Evolutionary conservation across 139 green algal genomes (phyloP), one percentile per base, ranked within the genome.

Genomic region (Picochlorum sp.): DNA sequence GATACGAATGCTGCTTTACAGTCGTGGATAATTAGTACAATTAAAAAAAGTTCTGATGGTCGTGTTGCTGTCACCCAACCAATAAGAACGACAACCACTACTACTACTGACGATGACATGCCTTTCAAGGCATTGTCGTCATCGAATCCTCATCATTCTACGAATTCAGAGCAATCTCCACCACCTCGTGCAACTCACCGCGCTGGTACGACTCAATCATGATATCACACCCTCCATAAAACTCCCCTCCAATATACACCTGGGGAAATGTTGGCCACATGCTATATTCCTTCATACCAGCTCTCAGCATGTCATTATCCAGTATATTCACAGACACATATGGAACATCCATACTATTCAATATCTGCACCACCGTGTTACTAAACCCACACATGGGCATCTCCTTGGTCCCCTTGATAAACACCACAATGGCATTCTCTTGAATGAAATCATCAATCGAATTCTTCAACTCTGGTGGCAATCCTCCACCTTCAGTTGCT

Each of bases 171-270:
- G 77, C 67, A 4, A 72, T 60, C 77, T 95, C 88, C 24, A 96
- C 49, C 4, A 73, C 70, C 70, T 95, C 89, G 26, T 67, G 45
- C 38, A 96, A 73, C 58, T 89, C 77, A 4, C 89, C 89, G 54
- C 69, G 82, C 61, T 90, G 75, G 66, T 85, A 92, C 1, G 78
- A 61, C 82, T 72, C 83, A 26, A 97, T 87, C 78, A 97, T 86
- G 74, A 99, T 99, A 78, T 99, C 94, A 45, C 87, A 96, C 6
- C 94, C 94, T 11, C 94, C 94, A 66, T 86, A 89, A 60, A 99
- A 95, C 74, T 98, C 92, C 0, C 86, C 87, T 51, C 86, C 84
- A 34, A 95, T 84, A 77, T 98, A 98, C 11, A 98, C 74, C 75
- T 97, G 86, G 2, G 86, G 88, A 68, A 91, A 96, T 11, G 90